Evolutionary conservation across 371 early-diverging fungal species (phyloP), one percentile per base, ranked within the genome.

Genomic region (Blyttiomyces sp.): DNA sequence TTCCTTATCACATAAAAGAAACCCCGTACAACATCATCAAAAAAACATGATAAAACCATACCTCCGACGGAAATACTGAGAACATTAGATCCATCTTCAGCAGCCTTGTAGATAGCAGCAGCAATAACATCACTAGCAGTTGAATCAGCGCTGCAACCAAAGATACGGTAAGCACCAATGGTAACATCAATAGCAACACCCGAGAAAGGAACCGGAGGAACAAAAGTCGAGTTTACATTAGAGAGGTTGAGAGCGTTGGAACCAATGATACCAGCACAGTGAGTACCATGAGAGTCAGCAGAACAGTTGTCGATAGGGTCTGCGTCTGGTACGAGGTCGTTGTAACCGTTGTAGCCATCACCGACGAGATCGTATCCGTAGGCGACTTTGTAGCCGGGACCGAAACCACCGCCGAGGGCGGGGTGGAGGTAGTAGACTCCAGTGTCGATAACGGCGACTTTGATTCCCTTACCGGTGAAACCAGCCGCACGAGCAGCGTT

Each of bases 381-480:
- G 5, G 63, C 66, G n/a, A 88, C 81, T 57, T 84, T 85, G 61
- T 65, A 85, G 3, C 80, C 80, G 24, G 64, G 51, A 6, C 89
- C 89, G 54, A 86, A 86, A 39, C 87, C 79, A 11, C 85, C 86
- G 23, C 86, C 87, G 46, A 88, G 69, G 9, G 87, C 86, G 42
- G 87, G 85, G 65, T 87, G 87, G 13, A 74, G 80, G 66, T 84
- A 88, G 66, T 86, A 85, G 24, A 87, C 74, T 19, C 85, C 83
- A 6, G 78, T 68, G 61, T 81, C 82, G 27, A 81, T 73, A 48
- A 80, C 68, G 52, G 71, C 83, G 33, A 83, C 65, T 46, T 75
- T 63, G 31, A 73, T 59, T 23, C 72, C 72, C 48, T 64, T 67
- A 28, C 75, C 75, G 36, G 59, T 63, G 30, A 59, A 23, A 0